These are phyloP conservation scores for Aegilops sharonensis DNA, from an alignment of 176 grass and related monocot species.

Conservation along the genomic window DNA sequence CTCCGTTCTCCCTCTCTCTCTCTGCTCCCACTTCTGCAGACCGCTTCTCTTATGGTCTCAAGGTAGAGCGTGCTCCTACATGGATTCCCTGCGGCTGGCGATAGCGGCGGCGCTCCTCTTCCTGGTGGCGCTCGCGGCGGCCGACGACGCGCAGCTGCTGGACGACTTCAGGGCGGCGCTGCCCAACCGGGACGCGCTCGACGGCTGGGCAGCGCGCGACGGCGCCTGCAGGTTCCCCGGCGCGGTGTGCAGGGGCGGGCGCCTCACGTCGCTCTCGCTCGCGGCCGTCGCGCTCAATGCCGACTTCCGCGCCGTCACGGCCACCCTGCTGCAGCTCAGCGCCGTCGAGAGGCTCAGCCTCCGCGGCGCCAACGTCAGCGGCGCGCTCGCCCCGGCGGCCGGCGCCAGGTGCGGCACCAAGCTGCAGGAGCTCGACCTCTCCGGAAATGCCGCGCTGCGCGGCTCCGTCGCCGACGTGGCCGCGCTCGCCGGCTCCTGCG, in stretches of 20 bases:
- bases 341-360: slow-evolving; percentile 60
- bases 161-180: slow-evolving; percentile 68
- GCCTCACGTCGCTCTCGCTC: slow-evolving; percentile 60
- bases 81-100: slow-evolving; percentile 35
- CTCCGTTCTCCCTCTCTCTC: neutral
- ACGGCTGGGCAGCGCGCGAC: slow-evolving; percentile 39
- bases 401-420: slow-evolving; percentile 33
- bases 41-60: slow-evolving; percentile 47
- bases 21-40: slow-evolving; percentile 3
- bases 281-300: slow-evolving; percentile 52
- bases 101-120: slow-evolving; percentile 14
- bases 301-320: slow-evolving; percentile 58
- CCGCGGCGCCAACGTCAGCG: slow-evolving; percentile 67
- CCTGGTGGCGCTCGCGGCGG: neutral
- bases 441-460: slow-evolving; percentile 59
- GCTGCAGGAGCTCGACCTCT: slow-evolving; percentile 70
- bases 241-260: slow-evolving; percentile 52
- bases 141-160: slow-evolving; percentile 65
- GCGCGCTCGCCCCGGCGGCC: slow-evolving; percentile 26
- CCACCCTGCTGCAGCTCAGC: slow-evolving; percentile 51
- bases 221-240: slow-evolving; percentile 67
- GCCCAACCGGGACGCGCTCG: slow-evolving; percentile 39
- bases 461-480: slow-evolving; percentile 69
- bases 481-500: slow-evolving; percentile 48
- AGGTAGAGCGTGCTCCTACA: slow-evolving; percentile 11